A percentile compares a stretch with the other conserved stretches of the same genome.
These are phyloP conservation scores for Colletotrichum sp. DNA, from an alignment of 2,329 filamentous ascomycete genomes.

Conservation along the genomic window DNA sequence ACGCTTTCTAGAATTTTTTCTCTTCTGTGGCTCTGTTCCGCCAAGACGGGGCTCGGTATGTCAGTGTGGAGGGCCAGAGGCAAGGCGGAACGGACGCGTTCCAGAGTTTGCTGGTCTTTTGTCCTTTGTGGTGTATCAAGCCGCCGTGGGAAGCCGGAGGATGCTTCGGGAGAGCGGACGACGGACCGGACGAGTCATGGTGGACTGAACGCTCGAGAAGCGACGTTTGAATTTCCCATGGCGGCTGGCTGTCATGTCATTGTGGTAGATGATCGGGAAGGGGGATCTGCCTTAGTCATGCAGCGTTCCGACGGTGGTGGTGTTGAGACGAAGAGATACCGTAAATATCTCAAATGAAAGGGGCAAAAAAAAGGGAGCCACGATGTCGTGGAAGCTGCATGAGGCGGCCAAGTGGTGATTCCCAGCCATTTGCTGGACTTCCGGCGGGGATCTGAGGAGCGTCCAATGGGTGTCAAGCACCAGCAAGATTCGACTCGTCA, in stretches of 20 bases:
- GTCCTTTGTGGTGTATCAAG: not conserved
- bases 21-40: not conserved
- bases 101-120: not conserved
- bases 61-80: not conserved
- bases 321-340: not conserved
- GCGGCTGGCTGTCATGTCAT: not conserved
- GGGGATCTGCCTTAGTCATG: not conserved
- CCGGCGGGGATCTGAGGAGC: not conserved
- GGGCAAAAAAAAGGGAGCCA: not conserved
- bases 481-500: not conserved
- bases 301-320: not conserved
- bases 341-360: not conserved
- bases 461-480: not conserved
- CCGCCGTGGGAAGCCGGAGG: not conserved
- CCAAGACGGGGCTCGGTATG: not conserved
- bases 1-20: not conserved
- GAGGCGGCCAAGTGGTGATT: not conserved
- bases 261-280: not conserved
- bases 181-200: constrained; percentile 14
- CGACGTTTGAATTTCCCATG: not conserved
- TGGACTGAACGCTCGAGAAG: not conserved
- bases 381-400: not conserved
- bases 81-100: not conserved
- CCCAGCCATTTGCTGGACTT: not conserved
- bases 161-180: not conserved